Evolutionary conservation across 78 protist species (phyloP).

Genomic region (Dictyostelium brefeldianum): DNA sequence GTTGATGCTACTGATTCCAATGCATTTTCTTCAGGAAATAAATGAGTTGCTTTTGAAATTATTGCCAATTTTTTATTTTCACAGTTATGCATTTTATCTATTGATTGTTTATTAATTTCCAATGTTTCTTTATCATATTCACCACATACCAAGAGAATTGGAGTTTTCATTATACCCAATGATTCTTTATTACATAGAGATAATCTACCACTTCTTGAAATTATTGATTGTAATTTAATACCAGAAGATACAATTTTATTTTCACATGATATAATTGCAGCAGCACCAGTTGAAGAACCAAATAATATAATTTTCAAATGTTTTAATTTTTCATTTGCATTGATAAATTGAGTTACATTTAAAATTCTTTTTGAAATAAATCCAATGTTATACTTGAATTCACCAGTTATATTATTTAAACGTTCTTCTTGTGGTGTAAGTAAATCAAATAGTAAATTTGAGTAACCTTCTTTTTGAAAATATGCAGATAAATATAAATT

Average conservation of each 20-base stretch:
- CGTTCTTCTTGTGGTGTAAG: conserved; percentile 23
- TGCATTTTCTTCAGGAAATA: not conserved
- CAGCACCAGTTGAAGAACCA: conserved; percentile 1
- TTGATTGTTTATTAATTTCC: not conserved
- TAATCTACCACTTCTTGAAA: conserved; percentile 12
- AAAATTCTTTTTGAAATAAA: conserved; percentile 10
- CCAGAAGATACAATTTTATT: not conserved
- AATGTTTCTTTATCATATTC: conserved; percentile 17
- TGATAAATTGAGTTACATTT: conserved; percentile 12
- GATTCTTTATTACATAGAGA: conserved; percentile 1
- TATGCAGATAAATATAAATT: not conserved
- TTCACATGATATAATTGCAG: not conserved
- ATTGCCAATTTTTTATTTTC: not conserved
- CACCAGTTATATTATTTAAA: conserved; percentile 17
- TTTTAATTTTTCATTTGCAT: not conserved
- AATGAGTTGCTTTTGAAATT: conserved; percentile 13
- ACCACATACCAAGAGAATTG: not conserved
- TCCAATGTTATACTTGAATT: conserved; percentile 11
- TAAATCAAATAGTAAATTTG: conserved; percentile 20
- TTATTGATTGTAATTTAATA: not conserved
- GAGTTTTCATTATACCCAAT: not conserved
- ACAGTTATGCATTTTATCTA: not conserved
- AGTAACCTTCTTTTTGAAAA: not conserved
- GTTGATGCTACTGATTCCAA: conserved; percentile 7
- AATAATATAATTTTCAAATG: not conserved